These are phyloP conservation scores for Xylariomycetidae sp. DNA, from an alignment of 2,329 filamentous ascomycete species.

Conservation along the genomic window DNA sequence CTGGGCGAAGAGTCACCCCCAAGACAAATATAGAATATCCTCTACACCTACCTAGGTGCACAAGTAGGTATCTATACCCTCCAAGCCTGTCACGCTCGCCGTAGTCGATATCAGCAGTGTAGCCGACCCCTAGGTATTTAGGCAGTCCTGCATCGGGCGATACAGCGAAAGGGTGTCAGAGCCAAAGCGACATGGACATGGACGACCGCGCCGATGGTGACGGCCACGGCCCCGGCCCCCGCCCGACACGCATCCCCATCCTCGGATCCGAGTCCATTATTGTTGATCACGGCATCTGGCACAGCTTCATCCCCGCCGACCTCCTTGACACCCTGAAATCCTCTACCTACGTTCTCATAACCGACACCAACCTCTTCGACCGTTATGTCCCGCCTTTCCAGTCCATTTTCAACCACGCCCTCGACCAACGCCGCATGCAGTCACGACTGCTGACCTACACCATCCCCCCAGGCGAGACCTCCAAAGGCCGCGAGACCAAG, in stretches of 20 bases:
- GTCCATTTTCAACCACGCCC: constrained; percentile 54
- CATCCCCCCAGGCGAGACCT: constrained; percentile 87
- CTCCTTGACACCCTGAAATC: constrained; percentile 72
- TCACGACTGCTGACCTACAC: constrained; percentile 78
- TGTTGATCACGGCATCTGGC: constrained; percentile 88
- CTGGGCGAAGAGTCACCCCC: too few relatives aligned
- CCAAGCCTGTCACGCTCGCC: too few relatives aligned
- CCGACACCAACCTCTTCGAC: constrained; percentile 84
- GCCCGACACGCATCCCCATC: constrained; percentile 66
- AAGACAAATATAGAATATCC: too few relatives aligned
- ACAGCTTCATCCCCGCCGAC: constrained; percentile 74
- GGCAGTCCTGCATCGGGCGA: too few relatives aligned
- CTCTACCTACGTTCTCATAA: constrained; percentile 93
- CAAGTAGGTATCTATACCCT: too few relatives aligned
- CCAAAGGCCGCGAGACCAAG: constrained; percentile 90
- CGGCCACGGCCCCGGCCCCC: too few relatives aligned
- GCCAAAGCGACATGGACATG: too few relatives aligned
- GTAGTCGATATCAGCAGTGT: too few relatives aligned
- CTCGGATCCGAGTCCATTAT: constrained; percentile 87
- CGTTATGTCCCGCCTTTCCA: constrained; percentile 78
- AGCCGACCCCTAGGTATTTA: too few relatives aligned
- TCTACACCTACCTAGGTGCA: too few relatives aligned
- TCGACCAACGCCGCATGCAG: constrained; percentile 33
- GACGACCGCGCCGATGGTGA: too few relatives aligned
- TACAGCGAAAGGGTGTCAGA: too few relatives aligned